Evolutionary conservation across 169 alveolate genomes (phyloP), one percentile per base, ranked within the genome.

Genomic region (Plasmodium reichenowi): DNA sequence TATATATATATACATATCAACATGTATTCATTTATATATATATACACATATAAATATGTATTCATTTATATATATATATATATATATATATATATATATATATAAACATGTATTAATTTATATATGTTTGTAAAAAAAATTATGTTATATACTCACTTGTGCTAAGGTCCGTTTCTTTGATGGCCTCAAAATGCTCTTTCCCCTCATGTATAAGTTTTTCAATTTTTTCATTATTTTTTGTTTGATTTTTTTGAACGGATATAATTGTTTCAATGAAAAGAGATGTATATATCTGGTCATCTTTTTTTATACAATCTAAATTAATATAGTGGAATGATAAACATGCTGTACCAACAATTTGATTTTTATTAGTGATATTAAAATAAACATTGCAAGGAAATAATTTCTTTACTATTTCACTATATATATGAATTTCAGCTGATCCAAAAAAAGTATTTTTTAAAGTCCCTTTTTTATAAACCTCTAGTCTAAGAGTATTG

Each of bases 371-470:
- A 1, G 48, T 70, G n/a, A 76, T 32, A 56, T 76, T 76, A 43
- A 76, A 76, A 29, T 76, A 76, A 6, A 58, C 45, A 43, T 76
- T 76, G 45, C 75, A 47, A 32, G 89, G 89, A 56, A 76, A 76
- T 38, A 62, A 64, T 15, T 76, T 76, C 56, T 76, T 76, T n/a
- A 76, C 59, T 54, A 76, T 76, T 47, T 76, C 89, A 22, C 32
- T 76, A 68, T 76, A 76, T 67, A 76, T 76, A 54, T 76, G 68
- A 2, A 76, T 50, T 13, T 76, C 89, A 47, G 89, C 74, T 50
- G 89, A 76, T 4, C 89, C 89, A 38, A 76, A 17, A 70, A 47
- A 76, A 13, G 89, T 76, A 43, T 76, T 76, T 76, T 76, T 76
- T 12, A 76, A 43, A n/a, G 89, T 76, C 13, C 89, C 89, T 48